Conservation (phyloP, 2,329 filamentous ascomycete species). For the Grosmannia penicillata region DNA sequence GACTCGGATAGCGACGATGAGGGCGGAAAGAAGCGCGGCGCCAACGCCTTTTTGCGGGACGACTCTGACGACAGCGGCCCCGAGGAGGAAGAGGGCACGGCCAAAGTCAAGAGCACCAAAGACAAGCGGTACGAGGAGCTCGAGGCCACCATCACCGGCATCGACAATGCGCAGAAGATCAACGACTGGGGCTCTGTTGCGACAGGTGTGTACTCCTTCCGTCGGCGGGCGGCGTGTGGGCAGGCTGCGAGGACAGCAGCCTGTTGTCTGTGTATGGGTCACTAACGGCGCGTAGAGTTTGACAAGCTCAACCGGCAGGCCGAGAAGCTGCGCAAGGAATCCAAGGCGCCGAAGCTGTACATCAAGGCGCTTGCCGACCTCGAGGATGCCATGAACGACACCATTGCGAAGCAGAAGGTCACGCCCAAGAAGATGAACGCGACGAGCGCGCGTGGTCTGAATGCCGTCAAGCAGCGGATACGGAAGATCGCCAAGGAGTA, state of each 20-base stretch:
- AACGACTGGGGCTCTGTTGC: slow-evolving; percentile 93
- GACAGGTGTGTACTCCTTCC: slow-evolving; percentile 45
- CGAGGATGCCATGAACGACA: slow-evolving; percentile 88
- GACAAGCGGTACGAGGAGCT: slow-evolving; percentile 94
- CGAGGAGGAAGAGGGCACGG: slow-evolving; percentile 74
- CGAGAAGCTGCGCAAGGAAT: slow-evolving; percentile 59
- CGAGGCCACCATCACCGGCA: slow-evolving; percentile 74
- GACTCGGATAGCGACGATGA: slow-evolving; percentile 24
- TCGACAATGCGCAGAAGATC: slow-evolving; percentile 96
- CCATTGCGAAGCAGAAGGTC: slow-evolving; percentile 89
- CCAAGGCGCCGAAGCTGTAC: slow-evolving; percentile 77
- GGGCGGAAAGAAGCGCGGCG: slow-evolving; percentile 50
- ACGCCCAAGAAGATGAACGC: slow-evolving; percentile 98
- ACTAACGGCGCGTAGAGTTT: slow-evolving; percentile 47
- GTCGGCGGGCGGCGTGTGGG: too few relatives aligned
- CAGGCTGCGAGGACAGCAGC: too few relatives aligned
- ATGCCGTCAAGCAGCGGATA: slow-evolving; percentile 95
- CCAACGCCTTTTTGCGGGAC: slow-evolving; percentile 70
- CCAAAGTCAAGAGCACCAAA: slow-evolving; percentile 91
- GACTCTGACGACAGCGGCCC: slow-evolving; percentile 58
- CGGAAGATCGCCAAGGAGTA: slow-evolving; percentile 98
- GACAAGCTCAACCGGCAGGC: slow-evolving; percentile 88
- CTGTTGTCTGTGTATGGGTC: too few relatives aligned
- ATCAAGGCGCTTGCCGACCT: slow-evolving; percentile 87
- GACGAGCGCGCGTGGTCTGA: slow-evolving; percentile 82